Evolutionary conservation across 2,329 filamentous ascomycete species (phyloP).

Genomic region (Chrysoporthe cubensis): DNA sequence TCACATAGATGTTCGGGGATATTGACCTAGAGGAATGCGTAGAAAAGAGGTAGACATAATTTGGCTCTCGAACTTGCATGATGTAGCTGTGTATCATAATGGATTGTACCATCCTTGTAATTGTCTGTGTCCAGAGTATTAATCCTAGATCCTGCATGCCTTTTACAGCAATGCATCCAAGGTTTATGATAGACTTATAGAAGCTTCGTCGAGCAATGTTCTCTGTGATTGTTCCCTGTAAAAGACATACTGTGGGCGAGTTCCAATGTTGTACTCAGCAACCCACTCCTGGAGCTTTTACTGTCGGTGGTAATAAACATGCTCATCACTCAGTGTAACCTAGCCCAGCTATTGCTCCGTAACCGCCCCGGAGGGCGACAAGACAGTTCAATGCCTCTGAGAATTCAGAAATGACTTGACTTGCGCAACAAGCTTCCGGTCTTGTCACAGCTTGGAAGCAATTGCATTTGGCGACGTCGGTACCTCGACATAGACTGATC

Average conservation of each 20-base stretch:
- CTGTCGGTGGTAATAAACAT: not conserved
- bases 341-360: not conserved
- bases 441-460: slow-evolving; percentile 6
- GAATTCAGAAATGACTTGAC: not conserved
- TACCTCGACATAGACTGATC: slow-evolving; percentile 19
- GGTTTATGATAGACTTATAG: not conserved
- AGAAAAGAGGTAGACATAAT: not conserved
- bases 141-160: not conserved
- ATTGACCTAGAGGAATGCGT: not conserved
- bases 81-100: not conserved
- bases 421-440: not conserved
- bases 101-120: not conserved
- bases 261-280: not conserved
- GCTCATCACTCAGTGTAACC: not conserved
- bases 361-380: not conserved
- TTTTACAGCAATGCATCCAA: not conserved
- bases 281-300: not conserved
- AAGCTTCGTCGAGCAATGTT: not conserved
- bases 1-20: not conserved
- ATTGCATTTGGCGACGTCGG: not conserved
- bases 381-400: not conserved
- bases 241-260: not conserved
- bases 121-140: not conserved
- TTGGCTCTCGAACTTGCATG: not conserved
- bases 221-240: not conserved